phyloP scores from a whole-genome alignment of 495 filamentous ascomycete genomes.

The Xylaria acuta region DNA sequence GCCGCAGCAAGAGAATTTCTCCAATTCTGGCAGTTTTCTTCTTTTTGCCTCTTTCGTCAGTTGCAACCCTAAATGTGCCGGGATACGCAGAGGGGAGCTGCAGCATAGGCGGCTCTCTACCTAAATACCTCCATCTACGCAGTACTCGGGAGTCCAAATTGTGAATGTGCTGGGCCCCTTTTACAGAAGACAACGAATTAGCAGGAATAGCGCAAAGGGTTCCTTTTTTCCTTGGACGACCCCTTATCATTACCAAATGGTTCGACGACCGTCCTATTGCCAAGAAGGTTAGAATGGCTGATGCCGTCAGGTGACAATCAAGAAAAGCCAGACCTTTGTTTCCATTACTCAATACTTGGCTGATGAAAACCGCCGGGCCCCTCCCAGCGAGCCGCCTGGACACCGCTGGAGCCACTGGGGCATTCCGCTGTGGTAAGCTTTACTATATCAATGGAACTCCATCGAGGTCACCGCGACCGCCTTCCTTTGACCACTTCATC shows the following conservation, averaged over 20 bases:
- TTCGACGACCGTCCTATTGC: background rate
- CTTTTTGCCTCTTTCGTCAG: constrained; percentile 21
- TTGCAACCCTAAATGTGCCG: background rate
- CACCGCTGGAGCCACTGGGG: constrained; percentile 17
- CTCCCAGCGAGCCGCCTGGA: constrained; percentile 22
- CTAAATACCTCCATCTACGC: background rate
- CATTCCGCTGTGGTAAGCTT: constrained; percentile 25
- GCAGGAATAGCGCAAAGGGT: background rate
- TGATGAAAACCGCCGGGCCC: constrained; percentile 33
- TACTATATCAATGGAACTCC: constrained; percentile 27
- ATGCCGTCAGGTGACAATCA: constrained; percentile 46
- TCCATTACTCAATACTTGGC: constrained; percentile 49
- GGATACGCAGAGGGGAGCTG: background rate
- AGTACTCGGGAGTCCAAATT: background rate
- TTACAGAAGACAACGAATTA: no score
- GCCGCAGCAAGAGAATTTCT: constrained; percentile 18
- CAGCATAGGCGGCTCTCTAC: background rate
- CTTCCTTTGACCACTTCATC: background rate
- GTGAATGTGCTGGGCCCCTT: background rate
- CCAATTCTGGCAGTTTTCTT: constrained; percentile 22
- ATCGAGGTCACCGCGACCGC: background rate
- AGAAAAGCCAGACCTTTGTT: constrained; percentile 41
- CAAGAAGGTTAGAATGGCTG: constrained; percentile 31
- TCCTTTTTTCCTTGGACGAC: background rate
- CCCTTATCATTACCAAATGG: background rate